A percentile compares a stretch with the other conserved stretches of the same genome.
Evolutionary conservation across 495 filamentous ascomycete species (phyloP).

Genomic region (Penicillium atrosanguineum): DNA sequence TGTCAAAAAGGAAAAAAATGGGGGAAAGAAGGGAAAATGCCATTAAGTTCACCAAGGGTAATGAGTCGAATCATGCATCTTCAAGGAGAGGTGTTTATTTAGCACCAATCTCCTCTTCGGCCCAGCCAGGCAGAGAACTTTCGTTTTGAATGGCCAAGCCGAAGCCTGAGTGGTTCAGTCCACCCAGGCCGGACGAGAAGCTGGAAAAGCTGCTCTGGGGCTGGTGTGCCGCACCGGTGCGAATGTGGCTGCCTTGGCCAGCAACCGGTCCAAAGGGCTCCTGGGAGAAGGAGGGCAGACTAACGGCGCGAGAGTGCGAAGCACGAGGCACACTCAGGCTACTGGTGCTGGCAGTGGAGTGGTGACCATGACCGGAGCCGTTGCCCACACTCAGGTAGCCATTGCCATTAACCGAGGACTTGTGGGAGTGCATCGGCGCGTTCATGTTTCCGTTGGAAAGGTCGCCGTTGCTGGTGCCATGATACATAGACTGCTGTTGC

Average conservation of each 20-base stretch:
- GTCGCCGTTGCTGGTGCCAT: slow-evolving; percentile 50
- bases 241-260: slow-evolving; percentile 39
- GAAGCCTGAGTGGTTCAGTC: slow-evolving; percentile 56
- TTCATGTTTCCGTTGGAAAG: slow-evolving; percentile 54
- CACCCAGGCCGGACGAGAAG: slow-evolving; percentile 55
- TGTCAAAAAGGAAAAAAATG: slow-evolving; percentile 16
- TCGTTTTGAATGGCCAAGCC: slow-evolving; percentile 64
- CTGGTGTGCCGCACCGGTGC: slow-evolving; percentile 49
- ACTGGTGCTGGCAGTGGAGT: slow-evolving; percentile 65
- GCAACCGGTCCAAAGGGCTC: slow-evolving; percentile 52
- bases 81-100: slow-evolving; percentile 37
- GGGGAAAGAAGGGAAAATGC: slow-evolving; percentile 25
- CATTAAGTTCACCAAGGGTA: slow-evolving; percentile 22
- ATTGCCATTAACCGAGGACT: slow-evolving; percentile 45
- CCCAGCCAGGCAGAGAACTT: slow-evolving; percentile 64
- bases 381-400: slow-evolving; percentile 63
- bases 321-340: slow-evolving; percentile 56
- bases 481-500: slow-evolving; percentile 52
- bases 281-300: slow-evolving; percentile 71
- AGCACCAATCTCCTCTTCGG: slow-evolving; percentile 59
- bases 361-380: slow-evolving; percentile 52
- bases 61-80: slow-evolving; percentile 31
- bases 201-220: slow-evolving; percentile 56
- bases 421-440: slow-evolving; percentile 50
- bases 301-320: slow-evolving; percentile 81